Evolutionary conservation across 768 basidiomycete species (phyloP), one percentile per base, ranked within the genome.

Genomic region (Amanita pseudoporphyria): DNA sequence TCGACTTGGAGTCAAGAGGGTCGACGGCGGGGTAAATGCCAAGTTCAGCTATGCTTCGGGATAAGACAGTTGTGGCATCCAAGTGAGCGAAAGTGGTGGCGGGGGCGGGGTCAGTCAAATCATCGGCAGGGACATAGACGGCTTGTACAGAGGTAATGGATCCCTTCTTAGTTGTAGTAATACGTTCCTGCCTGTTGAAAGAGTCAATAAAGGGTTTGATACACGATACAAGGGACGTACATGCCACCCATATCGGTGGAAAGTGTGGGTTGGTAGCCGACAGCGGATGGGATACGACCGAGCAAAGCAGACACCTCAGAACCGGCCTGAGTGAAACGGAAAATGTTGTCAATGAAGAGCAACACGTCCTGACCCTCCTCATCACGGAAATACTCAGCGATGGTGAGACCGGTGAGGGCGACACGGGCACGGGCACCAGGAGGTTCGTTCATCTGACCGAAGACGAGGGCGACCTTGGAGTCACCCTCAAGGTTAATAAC

Each of bases 361-460:
- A 99, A 80, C 78, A 99, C 96, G 70, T 99, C 96, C 71, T 99
- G 96, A 56, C 96, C 96, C 75, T 99, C 95, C 76, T 98, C 95
- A 62, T 99, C 96, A 84, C 96, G 94, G 96, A 99, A 99, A 77
- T 98, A 99, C 74, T 99, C 96, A 57, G 96, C 96, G 60, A 98
- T 98, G 65, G 96, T 99, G 53, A 99, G 76, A 71, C 96, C 96
- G 60, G 96, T 98, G 62, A 99, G 83, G 57, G 96, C 96, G 62
- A 99, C 96, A 87, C 96, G 96, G 63, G 96, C 96, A 82, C 96
- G 94, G 59, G 96, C 96, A 82, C 96, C 96, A 61, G 96, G 96
- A 67, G 96, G 96, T 78, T 99, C 96, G 76, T 99, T 99, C 96
- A 99, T 99, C 75, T 99, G 96, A 78, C 96, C 96, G 77, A 99